Conservation (phyloP, 2,329 filamentous ascomycete species). For the Calonectria pseudoturangicola region DNA sequence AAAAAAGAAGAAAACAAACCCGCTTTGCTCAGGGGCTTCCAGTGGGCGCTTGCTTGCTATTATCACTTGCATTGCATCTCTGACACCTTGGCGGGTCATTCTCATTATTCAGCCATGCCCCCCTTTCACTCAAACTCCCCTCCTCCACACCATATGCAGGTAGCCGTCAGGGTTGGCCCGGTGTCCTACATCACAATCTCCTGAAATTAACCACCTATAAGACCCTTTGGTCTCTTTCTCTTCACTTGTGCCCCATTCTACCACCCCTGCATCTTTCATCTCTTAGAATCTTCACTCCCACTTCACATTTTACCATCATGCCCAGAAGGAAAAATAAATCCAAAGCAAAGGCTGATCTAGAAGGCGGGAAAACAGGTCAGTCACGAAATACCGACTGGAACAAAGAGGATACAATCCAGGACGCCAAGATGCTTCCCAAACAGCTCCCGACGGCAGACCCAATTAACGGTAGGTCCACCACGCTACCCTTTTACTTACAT, state of each 20-base stretch:
- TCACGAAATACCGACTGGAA: background rate
- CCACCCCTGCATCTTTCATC: background rate
- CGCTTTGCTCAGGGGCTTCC: background rate
- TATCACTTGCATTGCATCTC: background rate
- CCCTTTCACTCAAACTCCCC: no score
- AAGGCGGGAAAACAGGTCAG: background rate
- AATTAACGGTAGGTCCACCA: background rate
- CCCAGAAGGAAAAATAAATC: background rate
- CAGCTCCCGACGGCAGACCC: conserved; percentile 4
- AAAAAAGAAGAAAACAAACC: background rate
- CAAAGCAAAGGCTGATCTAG: conserved; percentile 10
- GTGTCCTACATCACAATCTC: conserved; percentile 1
- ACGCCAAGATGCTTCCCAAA: background rate
- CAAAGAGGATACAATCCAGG: background rate
- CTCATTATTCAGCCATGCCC: background rate
- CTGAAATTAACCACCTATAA: background rate
- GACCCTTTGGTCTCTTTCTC: background rate
- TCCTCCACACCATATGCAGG: conserved; percentile 7
- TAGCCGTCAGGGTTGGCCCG: conserved; percentile 3
- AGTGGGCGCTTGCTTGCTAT: background rate
- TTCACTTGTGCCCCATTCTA: background rate
- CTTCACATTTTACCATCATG: conserved; percentile 11
- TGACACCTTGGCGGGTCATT: background rate
- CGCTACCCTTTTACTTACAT: no score
- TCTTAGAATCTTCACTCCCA: background rate